These are phyloP conservation scores for Penicillium coprophilum DNA, from an alignment of 495 filamentous ascomycete genomes.

Conservation along the genomic window DNA sequence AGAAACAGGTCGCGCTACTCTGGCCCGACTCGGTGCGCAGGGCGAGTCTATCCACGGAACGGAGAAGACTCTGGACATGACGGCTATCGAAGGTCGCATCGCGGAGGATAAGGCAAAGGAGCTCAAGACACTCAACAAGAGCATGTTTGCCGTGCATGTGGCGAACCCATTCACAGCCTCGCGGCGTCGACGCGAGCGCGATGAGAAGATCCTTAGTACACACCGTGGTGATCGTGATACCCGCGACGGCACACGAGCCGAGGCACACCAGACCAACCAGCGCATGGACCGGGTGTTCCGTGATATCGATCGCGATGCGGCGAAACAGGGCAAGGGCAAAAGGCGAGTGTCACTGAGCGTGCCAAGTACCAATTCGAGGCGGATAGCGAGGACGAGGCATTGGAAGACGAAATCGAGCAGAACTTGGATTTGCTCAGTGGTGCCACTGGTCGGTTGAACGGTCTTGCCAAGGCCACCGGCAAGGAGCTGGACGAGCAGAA, in stretches of 20 bases:
- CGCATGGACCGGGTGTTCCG: slow-evolving; percentile 61
- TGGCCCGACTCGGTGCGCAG: slow-evolving; percentile 70
- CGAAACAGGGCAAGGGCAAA: slow-evolving; percentile 37
- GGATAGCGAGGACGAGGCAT: slow-evolving; percentile 71
- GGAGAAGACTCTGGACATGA: slow-evolving; percentile 70
- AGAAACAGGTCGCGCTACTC: slow-evolving; percentile 66
- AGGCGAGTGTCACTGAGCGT: slow-evolving; percentile 62
- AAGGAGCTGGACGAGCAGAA: slow-evolving; percentile 75
- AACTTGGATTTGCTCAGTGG: slow-evolving; percentile 61
- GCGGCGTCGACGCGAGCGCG: slow-evolving; percentile 56
- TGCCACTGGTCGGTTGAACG: slow-evolving; percentile 63
- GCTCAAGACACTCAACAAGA: slow-evolving; percentile 72
- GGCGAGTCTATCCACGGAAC: slow-evolving; percentile 76
- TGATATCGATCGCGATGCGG: slow-evolving; percentile 47
- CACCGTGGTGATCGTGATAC: slow-evolving; percentile 65
- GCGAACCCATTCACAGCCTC: slow-evolving; percentile 69
- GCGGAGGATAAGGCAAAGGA: slow-evolving; percentile 75
- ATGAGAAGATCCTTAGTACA: slow-evolving; percentile 60
- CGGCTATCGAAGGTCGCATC: slow-evolving; percentile 63
- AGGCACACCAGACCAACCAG: slow-evolving; percentile 57
- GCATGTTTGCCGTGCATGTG: slow-evolving; percentile 80
- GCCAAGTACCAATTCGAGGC: slow-evolving; percentile 78
- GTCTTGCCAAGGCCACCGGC: slow-evolving; percentile 66
- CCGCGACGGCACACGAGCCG: slow-evolving; percentile 65
- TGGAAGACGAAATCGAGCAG: slow-evolving; percentile 71